Evolutionary conservation across 306 rosid genomes (phyloP).

Genomic region (Geum urbanum): DNA sequence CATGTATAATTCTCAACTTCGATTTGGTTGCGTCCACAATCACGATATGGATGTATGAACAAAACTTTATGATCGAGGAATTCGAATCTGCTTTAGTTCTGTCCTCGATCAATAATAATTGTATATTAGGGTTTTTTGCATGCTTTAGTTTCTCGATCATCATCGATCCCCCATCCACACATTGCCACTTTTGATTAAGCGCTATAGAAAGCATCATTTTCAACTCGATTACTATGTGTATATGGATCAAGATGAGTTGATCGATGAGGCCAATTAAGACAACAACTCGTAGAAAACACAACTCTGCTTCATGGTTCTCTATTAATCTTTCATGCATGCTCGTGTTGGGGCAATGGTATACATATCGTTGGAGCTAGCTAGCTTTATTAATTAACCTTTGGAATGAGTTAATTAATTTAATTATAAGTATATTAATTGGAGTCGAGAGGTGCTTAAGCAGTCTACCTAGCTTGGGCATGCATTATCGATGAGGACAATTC

Average conservation of each 20-base stretch:
- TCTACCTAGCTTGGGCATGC: background rate
- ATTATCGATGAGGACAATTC: background rate
- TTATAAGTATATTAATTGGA: background rate
- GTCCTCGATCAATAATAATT: conserved; percentile 14
- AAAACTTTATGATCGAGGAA: conserved; percentile 32
- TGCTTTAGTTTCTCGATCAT: background rate
- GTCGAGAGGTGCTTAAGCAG: conserved; percentile 1
- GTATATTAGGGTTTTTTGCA: conserved; percentile 13
- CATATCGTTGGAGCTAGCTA: too few species aligned
- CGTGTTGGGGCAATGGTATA: too few species aligned
- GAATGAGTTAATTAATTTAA: background rate
- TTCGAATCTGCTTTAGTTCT: conserved; percentile 38
- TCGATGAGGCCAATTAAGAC: too few species aligned
- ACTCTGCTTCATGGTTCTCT: background rate
- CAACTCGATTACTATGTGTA: background rate
- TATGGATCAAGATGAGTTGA: background rate
- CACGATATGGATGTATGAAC: conserved; percentile 23
- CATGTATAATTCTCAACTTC: background rate
- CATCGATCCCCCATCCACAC: background rate
- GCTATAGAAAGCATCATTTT: background rate
- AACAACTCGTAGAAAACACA: conserved; percentile 4
- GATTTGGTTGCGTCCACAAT: conserved; percentile 18
- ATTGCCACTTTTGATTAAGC: background rate
- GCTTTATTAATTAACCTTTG: too few species aligned
- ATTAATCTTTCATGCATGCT: background rate